Conservation (phyloP, 1,139 yeast genomes). For the Candida frijolesensis region DNA sequence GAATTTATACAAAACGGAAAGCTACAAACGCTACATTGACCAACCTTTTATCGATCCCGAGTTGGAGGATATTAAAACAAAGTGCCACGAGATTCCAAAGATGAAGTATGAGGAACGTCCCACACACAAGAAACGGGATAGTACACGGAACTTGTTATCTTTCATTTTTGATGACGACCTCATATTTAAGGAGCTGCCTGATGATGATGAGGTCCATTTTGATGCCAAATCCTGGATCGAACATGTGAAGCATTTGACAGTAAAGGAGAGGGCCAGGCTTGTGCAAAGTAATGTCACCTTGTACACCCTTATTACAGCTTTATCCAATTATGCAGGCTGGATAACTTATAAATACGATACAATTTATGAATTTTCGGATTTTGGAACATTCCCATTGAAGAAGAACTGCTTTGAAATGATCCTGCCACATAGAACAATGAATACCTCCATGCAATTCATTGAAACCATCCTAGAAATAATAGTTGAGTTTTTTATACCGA, state of each 20-base stretch:
- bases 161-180: conserved; percentile 4
- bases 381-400: conserved; percentile 33
- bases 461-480: conserved; percentile 24
- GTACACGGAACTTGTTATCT: not conserved
- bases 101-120: not conserved
- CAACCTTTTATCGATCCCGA: conserved; percentile 22
- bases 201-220: not conserved
- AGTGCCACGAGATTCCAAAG: not conserved
- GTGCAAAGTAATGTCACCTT: conserved; percentile 18
- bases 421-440: conserved; percentile 23
- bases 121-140: too few relatives aligned
- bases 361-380: conserved; percentile 38
- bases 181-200: not conserved
- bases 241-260: conserved; percentile 17
- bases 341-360: conserved; percentile 30
- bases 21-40: conserved; percentile 17
- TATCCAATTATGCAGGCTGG: conserved; percentile 49
- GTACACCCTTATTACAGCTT: conserved; percentile 37
- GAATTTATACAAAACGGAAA: conserved; percentile 19
- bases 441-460: conserved; percentile 26
- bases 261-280: conserved; percentile 7
- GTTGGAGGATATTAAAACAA: conserved; percentile 10
- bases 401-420: conserved; percentile 27
- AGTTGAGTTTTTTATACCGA: conserved; percentile 18
- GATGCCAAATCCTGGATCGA: conserved; percentile 27